Percentiles rank a stretch among this genome's conserved stretches.
phyloP scores from a whole-genome alignment of 345 rosid species.

The Populus euphratica region DNA sequence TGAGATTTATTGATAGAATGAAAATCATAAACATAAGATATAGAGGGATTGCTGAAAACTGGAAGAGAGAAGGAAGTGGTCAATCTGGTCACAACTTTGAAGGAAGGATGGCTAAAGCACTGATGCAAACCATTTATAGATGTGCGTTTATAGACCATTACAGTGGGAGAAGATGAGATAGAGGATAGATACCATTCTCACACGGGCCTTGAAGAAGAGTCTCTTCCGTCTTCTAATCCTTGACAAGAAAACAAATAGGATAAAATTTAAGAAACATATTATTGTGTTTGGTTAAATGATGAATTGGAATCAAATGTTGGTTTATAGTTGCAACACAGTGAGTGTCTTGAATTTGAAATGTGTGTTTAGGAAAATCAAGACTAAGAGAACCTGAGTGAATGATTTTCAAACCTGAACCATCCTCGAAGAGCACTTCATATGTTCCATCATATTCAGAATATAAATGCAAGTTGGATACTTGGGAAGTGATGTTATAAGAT shows the following conservation, averaged over 20 bases:
- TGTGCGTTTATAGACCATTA: neutral
- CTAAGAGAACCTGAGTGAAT: neutral
- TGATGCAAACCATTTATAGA: neutral
- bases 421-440: neutral
- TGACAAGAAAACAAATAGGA: neutral
- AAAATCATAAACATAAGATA: too few relatives aligned
- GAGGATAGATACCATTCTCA: neutral
- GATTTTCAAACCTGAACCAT: neutral
- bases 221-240: neutral
- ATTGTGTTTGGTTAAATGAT: too few relatives aligned
- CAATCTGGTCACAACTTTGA: too few relatives aligned
- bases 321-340: too few relatives aligned
- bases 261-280: too few relatives aligned
- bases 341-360: neutral
- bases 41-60: too few relatives aligned
- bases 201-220: neutral
- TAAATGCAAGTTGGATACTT: neutral
- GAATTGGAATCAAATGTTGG: too few relatives aligned
- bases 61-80: too few relatives aligned
- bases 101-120: too few relatives aligned
- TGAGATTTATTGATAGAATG: too few relatives aligned
- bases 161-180: neutral
- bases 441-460: neutral
- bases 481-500: neutral
- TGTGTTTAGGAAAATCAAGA: neutral